Percentiles rank a stretch among this genome's conserved stretches.
phyloP scores from a whole-genome alignment of 2,329 filamentous ascomycete genomes.

The Neofusicoccum sp. region DNA sequence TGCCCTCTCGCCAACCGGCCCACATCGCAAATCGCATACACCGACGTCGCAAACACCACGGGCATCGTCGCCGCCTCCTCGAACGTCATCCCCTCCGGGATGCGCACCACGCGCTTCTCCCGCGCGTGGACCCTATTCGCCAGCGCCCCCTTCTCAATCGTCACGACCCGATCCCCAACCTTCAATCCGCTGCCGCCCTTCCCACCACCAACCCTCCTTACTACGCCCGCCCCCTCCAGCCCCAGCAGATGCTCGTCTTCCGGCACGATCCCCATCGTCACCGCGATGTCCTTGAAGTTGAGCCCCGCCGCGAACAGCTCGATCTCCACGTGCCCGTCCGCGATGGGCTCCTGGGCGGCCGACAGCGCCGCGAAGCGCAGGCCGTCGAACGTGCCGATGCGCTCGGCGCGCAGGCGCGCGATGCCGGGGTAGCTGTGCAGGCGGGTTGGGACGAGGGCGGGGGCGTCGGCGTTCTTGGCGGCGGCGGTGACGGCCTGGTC shows the following conservation, averaged over 20 bases:
- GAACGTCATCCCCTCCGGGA: conserved; percentile 24
- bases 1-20: conserved; percentile 16
- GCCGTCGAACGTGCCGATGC: conserved; percentile 20
- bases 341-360: conserved; percentile 4
- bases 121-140: neutral
- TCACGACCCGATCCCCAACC: conserved; percentile 10
- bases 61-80: conserved; percentile 26
- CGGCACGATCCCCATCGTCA: conserved; percentile 20
- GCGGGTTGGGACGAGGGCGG: neutral
- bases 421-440: conserved; percentile 3
- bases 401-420: conserved; percentile 18
- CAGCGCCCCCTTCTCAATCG: conserved; percentile 4
- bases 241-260: conserved; percentile 20
- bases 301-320: conserved; percentile 22
- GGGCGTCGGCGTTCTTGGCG: neutral
- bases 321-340: conserved; percentile 21
- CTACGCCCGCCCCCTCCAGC: conserved; percentile 20
- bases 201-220: conserved; percentile 4
- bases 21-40: conserved; percentile 22
- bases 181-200: neutral
- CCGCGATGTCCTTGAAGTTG: conserved; percentile 23
- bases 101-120: conserved; percentile 7
- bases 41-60: conserved; percentile 21
- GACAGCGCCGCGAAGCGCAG: conserved; percentile 18
- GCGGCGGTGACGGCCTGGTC: conserved; percentile 3